Evolutionary conservation across 768 basidiomycete genomes (phyloP), one percentile per base, ranked within the genome.

Genomic region (Hortiboletus flavorubellus): DNA sequence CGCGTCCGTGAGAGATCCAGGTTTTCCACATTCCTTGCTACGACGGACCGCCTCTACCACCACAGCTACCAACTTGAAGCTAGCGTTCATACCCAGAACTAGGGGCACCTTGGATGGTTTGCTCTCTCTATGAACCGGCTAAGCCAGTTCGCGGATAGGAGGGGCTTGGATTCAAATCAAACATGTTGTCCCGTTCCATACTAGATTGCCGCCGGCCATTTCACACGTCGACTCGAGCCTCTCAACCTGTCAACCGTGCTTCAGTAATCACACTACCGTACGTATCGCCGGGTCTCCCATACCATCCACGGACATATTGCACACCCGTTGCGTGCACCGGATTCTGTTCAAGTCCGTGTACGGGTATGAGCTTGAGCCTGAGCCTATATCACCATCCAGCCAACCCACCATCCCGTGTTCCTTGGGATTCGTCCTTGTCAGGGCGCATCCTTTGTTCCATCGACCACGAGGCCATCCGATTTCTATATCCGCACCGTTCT

Each of bases 211-310:
- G 46, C 61, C 46, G 33, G 49, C 42, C 34, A 35, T 14, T 62
- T 62, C 61, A 47, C 62, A 62, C 62, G 53, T 35, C 50, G 9
- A 37, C 30, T 53, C 51, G 45, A 53, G 46, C 41, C 43, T 12
- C 4, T 23, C 18, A 15, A 9, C 1, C 37, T 31, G 39, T 39
- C 60, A 59, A 63, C 63, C 30, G 23, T 51, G 34, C 49, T 23
- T 55, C 34, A 38, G 5, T 12, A 23, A 39, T 40, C 34, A 38
- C 21, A 37, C 53, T 21, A 21, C 21, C 21, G 21, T 21, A 21
- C 38, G 4, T 11, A 45, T 60, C 42, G 3, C 39, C 2, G 29
- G 35, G 16, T 37, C 31, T 46, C 23, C 37, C 26, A 35, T 59
- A 31, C 52, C 56, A 33, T 59, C 42, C 38, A 34, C 45, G 49